Evolutionary conservation across 1,139 yeast species (phyloP).

Genomic region (Magnusiomyces tetraspermus): DNA sequence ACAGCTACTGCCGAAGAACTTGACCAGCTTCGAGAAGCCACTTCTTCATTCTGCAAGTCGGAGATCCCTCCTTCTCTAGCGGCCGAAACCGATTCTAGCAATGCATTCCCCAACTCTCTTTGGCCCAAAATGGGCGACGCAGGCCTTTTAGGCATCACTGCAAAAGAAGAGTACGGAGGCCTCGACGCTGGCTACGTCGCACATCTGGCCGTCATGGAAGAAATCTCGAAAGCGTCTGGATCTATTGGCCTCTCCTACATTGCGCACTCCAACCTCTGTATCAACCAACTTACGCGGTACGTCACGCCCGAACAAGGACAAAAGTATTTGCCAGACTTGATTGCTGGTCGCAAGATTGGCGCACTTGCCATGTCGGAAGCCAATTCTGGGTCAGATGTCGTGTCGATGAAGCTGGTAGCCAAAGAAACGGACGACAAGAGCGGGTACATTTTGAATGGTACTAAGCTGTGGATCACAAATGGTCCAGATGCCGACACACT

Average conservation of each 20-base stretch:
- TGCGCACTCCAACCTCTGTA: slow-evolving; percentile 31
- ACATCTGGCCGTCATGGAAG: slow-evolving; percentile 31
- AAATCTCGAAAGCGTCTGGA: slow-evolving; percentile 28
- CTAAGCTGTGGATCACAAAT: slow-evolving; percentile 34
- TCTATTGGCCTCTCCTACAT: slow-evolving; percentile 31
- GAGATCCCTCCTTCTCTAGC: slow-evolving; percentile 28
- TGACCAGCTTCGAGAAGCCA: slow-evolving; percentile 29
- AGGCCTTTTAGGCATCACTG: slow-evolving; percentile 31
- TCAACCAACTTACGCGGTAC: slow-evolving; percentile 30
- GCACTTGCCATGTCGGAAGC: slow-evolving; percentile 33
- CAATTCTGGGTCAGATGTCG: slow-evolving; percentile 32
- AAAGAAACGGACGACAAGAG: slow-evolving; percentile 25
- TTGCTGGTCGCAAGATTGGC: slow-evolving; percentile 28
- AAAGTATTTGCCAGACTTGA: slow-evolving; percentile 28
- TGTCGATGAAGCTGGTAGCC: slow-evolving; percentile 29
- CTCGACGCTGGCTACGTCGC: slow-evolving; percentile 30
- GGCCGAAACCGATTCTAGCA: slow-evolving; percentile 25
- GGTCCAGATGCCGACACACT: slow-evolving; percentile 32
- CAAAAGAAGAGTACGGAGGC: slow-evolving; percentile 31
- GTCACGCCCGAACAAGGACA: slow-evolving; percentile 25
- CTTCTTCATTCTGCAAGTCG: slow-evolving; percentile 27
- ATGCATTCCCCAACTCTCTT: slow-evolving; percentile 29
- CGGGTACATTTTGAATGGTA: slow-evolving; percentile 30
- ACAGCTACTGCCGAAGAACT: slow-evolving; percentile 20
- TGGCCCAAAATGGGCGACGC: slow-evolving; percentile 32